Base-by-base conservation (phyloP, 2,329 filamentous ascomycete genomes). In the Cytospora mali region DNA sequence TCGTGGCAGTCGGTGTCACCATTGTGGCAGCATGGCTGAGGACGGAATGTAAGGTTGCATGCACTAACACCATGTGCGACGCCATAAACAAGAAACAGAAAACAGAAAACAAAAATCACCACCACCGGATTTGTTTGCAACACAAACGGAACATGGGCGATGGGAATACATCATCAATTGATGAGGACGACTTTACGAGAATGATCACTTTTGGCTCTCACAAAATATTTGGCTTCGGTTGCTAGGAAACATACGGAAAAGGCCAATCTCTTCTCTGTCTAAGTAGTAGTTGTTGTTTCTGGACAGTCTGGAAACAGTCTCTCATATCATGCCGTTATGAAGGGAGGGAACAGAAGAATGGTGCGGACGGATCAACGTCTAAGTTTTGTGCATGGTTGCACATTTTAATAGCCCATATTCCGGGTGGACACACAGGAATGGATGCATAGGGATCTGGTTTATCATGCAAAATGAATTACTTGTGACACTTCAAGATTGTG, bases 11-110 rank as follows among this genome's bases (percentile, higher is more conserved):
- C 48, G 48, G 7, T 42, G 59, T 28, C 29, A 61, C 21, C 23
- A 50, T 27, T 65, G 61, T 18, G 61, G 61, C 31, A 65, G 39
- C 48, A 42, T 39, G 49, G n/a, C 57, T 14, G 50, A 54, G 21
- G 27, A 54, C 9, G 35, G 21, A 2, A 9, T 60, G 50, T 60
- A 48, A 27, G 16, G 18, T n/a, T 11, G n/a, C n/a, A 1, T 60
- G 50, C 54, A 48, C 48, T 6, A 33, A 14, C 14, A 53, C 5
- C 33, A 35, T 11, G 29, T 7, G 29, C 9, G 6, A 31, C 13
- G 13, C 4, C n/a, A n/a, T n/a, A n/a, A n/a, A n/a, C n/a, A n/a
- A n/a, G n/a, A n/a, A n/a, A n/a, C n/a, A n/a, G n/a, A n/a, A n/a
- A n/a, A n/a, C n/a, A n/a, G n/a, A n/a, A n/a, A n/a, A n/a, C n/a